Evolutionary conservation across 1,284 basidiomycete genomes (phyloP).

Genomic region (Takashimella koratensis): DNA sequence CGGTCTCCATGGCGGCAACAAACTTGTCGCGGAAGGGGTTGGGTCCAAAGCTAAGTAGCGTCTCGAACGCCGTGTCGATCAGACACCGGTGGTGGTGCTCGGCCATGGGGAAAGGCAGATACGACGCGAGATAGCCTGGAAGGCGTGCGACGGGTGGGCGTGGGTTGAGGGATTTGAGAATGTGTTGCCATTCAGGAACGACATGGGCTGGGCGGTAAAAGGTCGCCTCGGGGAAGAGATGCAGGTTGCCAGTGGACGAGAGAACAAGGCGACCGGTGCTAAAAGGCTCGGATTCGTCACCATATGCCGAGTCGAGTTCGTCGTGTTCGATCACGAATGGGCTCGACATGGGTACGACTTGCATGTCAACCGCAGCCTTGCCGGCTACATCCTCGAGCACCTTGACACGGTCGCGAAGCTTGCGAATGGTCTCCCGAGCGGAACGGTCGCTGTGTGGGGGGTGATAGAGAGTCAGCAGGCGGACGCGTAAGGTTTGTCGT

Average conservation of each 20-base stretch:
- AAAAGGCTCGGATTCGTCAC: slow-evolving; percentile 10
- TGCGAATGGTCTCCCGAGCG: background rate
- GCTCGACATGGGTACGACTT: slow-evolving; percentile 1
- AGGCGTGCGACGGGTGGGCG: slow-evolving; percentile 2
- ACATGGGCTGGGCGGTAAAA: slow-evolving; percentile 23
- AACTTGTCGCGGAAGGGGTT: slow-evolving; percentile 19
- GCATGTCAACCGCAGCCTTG: background rate
- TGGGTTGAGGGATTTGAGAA: slow-evolving; percentile 9
- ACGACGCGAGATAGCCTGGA: slow-evolving; percentile 20
- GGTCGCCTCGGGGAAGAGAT: slow-evolving; percentile 22
- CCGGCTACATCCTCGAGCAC: background rate
- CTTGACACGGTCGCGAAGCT: background rate
- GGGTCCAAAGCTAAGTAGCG: slow-evolving; percentile 16
- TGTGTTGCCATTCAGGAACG: slow-evolving; percentile 19
- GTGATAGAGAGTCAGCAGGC: background rate
- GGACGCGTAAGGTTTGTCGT: too few species aligned
- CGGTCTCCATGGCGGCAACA: slow-evolving; percentile 15
- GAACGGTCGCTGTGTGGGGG: background rate
- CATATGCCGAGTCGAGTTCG: background rate
- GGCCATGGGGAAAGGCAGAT: slow-evolving; percentile 21
- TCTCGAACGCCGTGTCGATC: slow-evolving; percentile 16
- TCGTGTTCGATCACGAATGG: background rate
- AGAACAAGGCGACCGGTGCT: slow-evolving; percentile 19
- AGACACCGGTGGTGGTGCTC: slow-evolving; percentile 15
- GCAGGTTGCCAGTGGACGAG: slow-evolving; percentile 18